Evolutionary conservation across 306 rosid species (phyloP).

Genomic region (Mucuna pruriens): DNA sequence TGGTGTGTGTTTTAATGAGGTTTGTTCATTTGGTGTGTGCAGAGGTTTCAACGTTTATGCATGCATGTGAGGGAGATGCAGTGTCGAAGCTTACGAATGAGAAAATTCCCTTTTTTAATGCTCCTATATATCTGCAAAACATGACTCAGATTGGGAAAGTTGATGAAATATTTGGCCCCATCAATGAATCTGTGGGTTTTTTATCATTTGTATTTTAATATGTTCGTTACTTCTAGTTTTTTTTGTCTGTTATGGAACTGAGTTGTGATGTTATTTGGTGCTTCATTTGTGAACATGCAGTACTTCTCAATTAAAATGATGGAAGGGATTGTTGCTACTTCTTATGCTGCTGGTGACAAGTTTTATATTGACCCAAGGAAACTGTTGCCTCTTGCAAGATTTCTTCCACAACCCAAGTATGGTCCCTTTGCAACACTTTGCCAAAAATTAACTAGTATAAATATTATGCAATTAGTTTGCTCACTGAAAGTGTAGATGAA

Average conservation of each 20-base stretch:
- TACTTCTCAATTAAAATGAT: slow-evolving; percentile 79
- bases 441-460: background rate
- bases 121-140: slow-evolving; percentile 92
- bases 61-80: slow-evolving; percentile 97
- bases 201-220: background rate
- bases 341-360: slow-evolving; percentile 82
- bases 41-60: slow-evolving; percentile 87
- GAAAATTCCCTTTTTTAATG: slow-evolving; percentile 89
- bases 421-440: slow-evolving; percentile 24
- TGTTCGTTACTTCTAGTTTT: slow-evolving; percentile 2
- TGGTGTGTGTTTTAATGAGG: background rate
- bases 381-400: slow-evolving; percentile 93
- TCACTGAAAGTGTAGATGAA: background rate
- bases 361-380: slow-evolving; percentile 91
- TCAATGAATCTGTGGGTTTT: slow-evolving; percentile 60
- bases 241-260: background rate
- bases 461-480: background rate
- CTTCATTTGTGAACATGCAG: slow-evolving; percentile 51
- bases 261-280: slow-evolving; percentile 23
- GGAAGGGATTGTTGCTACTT: slow-evolving; percentile 96
- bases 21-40: slow-evolving; percentile 35
- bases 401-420: slow-evolving; percentile 96
- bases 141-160: slow-evolving; percentile 98
- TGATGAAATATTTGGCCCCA: slow-evolving; percentile 89
- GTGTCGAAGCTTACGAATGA: slow-evolving; percentile 86